Percentiles rank a stretch among this genome's conserved stretches.
Evolutionary conservation across 257 asterid species (phyloP).

Genomic region (Solanum chaucha): DNA sequence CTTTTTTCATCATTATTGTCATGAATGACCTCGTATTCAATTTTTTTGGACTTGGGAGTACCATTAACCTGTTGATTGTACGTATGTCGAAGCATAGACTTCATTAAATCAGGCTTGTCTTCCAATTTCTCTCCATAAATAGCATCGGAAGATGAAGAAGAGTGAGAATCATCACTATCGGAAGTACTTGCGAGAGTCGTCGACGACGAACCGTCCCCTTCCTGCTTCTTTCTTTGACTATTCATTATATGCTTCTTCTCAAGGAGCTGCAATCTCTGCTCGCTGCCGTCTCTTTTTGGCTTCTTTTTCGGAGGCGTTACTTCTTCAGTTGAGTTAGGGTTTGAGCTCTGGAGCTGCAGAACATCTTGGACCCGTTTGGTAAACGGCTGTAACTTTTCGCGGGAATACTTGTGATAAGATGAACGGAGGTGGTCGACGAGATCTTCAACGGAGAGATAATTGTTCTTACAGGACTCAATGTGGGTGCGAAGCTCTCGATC

Average conservation of each 20-base stretch:
- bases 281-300: slow-evolving; percentile 15
- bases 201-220: background rate
- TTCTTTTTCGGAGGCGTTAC: slow-evolving; percentile 11
- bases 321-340: background rate
- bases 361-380: slow-evolving; percentile 30
- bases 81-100: slow-evolving; percentile 46
- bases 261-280: slow-evolving; percentile 41
- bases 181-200: background rate
- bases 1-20: slow-evolving; percentile 13
- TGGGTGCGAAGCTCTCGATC: slow-evolving; percentile 24
- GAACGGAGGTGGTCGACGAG: slow-evolving; percentile 61
- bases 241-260: slow-evolving; percentile 37
- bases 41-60: background rate
- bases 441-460: slow-evolving; percentile 32
- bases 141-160: slow-evolving; percentile 47
- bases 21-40: slow-evolving; percentile 28
- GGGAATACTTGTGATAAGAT: slow-evolving; percentile 35
- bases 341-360: background rate
- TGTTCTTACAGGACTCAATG: slow-evolving; percentile 24
- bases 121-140: slow-evolving; percentile 44
- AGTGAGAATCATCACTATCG: background rate
- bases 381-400: slow-evolving; percentile 41
- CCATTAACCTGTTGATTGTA: slow-evolving; percentile 24
- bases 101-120: slow-evolving; percentile 61
- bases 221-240: slow-evolving; percentile 2